Conservation (phyloP, 2,329 filamentous ascomycete species). For the Colletotrichum aenigma region DNA sequence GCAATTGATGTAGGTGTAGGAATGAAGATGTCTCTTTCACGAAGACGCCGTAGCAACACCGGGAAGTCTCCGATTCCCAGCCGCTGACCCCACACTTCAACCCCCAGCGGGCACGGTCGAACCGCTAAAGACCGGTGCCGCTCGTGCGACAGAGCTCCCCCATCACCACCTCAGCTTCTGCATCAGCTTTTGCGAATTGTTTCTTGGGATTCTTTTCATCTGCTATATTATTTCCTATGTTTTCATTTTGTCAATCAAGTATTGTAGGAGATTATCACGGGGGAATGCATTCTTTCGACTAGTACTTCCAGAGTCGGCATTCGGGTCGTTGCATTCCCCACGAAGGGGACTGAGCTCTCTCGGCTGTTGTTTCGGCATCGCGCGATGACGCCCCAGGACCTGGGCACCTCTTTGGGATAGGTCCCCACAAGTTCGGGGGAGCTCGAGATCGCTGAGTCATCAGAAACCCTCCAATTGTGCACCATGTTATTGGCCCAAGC, state of each 20-base stretch:
- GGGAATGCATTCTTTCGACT: background rate
- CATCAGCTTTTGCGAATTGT: background rate
- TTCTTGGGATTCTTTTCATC: background rate
- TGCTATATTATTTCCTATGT: background rate
- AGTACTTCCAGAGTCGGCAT: background rate
- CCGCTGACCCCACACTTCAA: background rate
- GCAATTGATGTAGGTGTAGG: background rate
- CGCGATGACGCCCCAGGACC: background rate
- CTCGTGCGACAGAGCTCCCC: background rate
- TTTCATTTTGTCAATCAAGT: background rate
- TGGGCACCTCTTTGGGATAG: background rate
- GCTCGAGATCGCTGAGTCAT: conserved; percentile 9
- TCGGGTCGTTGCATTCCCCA: background rate
- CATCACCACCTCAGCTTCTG: background rate
- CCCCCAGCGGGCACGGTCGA: background rate
- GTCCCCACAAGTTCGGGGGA: background rate
- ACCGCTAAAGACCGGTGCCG: background rate
- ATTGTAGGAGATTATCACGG: background rate
- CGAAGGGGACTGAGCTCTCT: background rate
- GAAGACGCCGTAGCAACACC: background rate
- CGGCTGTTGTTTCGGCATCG: conserved; percentile 5
- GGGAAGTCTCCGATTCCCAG: background rate
- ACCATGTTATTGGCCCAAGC: background rate
- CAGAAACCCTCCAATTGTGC: background rate
- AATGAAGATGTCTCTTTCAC: background rate